Evolutionary conservation across 176 grass and related monocot genomes (phyloP).

Genomic region (Triticum timopheevii): DNA sequence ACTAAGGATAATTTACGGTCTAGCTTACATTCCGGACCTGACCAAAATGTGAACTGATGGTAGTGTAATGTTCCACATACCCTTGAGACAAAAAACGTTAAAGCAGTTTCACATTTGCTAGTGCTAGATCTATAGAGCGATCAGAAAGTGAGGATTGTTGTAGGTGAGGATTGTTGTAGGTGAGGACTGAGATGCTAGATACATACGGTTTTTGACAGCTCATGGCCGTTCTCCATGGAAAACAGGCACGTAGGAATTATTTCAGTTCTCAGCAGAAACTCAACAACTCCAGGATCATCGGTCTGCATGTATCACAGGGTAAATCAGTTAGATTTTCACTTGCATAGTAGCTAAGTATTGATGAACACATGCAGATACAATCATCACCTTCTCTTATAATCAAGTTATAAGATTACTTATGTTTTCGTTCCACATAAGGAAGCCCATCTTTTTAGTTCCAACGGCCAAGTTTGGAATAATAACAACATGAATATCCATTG

Average conservation of each 20-base stretch:
- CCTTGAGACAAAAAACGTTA: not conserved
- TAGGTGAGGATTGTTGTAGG: not conserved
- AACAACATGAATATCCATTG: constrained; percentile 4
- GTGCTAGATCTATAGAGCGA: not conserved
- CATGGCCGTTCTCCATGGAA: constrained; percentile 97
- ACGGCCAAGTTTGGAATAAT: not conserved
- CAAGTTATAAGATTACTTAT: not conserved
- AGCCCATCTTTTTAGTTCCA: not conserved
- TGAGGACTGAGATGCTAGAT: constrained; percentile 9
- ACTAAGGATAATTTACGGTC: not conserved
- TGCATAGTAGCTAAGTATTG: not conserved
- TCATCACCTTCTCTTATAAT: not conserved
- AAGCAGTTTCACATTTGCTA: not conserved
- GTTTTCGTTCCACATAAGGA: not conserved
- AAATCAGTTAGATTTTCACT: not conserved
- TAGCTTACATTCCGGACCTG: not conserved
- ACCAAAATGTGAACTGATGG: not conserved
- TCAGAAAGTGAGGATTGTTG: constrained; percentile 15
- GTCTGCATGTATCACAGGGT: constrained; percentile 49
- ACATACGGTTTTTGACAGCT: constrained; percentile 96
- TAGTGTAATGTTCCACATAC: not conserved
- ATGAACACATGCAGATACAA: not conserved
- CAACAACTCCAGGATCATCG: constrained; percentile 94
- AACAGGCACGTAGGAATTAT: constrained; percentile 84
- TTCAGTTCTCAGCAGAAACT: constrained; percentile 98